Conservation (phyloP, 257 asterid genomes). For the Solanum sejunctum region DNA sequence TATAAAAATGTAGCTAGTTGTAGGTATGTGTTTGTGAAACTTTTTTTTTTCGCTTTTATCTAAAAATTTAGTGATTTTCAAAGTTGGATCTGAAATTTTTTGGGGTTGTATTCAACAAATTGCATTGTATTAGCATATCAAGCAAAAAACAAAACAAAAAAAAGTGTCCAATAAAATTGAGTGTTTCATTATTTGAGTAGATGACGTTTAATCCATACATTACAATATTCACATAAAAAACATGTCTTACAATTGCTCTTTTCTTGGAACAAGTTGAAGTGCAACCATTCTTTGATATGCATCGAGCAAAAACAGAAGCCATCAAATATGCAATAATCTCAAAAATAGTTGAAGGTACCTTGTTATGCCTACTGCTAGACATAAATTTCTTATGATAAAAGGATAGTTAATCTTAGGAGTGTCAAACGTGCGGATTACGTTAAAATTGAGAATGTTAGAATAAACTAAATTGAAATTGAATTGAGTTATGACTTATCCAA, state of each 20-base stretch:
- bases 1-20: background rate
- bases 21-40: background rate
- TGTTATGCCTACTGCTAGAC: background rate
- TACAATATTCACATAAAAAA: too few species aligned
- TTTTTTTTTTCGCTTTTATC: too few species aligned
- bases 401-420: background rate
- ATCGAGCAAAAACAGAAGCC: conserved; percentile 2
- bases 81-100: too few species aligned
- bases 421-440: too few species aligned
- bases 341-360: background rate
- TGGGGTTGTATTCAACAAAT: too few species aligned
- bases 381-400: background rate
- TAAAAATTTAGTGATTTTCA: background rate
- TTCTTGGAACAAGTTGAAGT: background rate
- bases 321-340: background rate
- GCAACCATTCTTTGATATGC: conserved; percentile 2
- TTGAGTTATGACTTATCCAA: too few species aligned
- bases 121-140: background rate
- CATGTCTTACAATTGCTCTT: too few species aligned
- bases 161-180: background rate
- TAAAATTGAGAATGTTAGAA: too few species aligned
- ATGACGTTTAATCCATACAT: too few species aligned
- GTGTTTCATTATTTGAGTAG: too few species aligned
- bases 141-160: too few species aligned
- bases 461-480: too few species aligned